Base-by-base conservation (phyloP, 2,329 filamentous ascomycete genomes). In the Lasiodiplodia citricola region DNA sequence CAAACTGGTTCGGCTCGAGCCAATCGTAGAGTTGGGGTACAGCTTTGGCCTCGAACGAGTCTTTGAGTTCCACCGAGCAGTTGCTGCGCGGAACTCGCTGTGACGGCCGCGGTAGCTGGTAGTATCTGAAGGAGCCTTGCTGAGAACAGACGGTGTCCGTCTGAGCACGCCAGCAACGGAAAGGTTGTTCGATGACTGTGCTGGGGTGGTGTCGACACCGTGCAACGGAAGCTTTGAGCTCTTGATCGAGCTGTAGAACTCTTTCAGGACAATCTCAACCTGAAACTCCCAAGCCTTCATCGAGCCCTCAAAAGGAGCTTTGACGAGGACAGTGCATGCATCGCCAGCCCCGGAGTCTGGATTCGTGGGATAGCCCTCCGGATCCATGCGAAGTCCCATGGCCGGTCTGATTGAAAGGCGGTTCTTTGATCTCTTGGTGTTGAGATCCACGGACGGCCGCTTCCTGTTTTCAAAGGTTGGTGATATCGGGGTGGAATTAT, bases 1-100 rank as follows among this genome's bases (percentile, higher is more conserved):
- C 72, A 99, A 88, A 80, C 95, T 98, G 11, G 95, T 98, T 63
- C 94, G 89, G 76, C 94, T 97, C 0, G 95, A 97, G 28, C 92
- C 94, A 76, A 97, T 88, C 14, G 92, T 93, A 51, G 91, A 95
- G 63, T 88, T 87, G 51, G 91, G 91, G 71, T 96, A 91, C 35
- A 93, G 77, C 70, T 92, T 87, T 28, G 91, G 91, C 57, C 94
- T 87, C 1, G 94, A 97, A 66, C 95, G 89, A 75, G 92, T 94
- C 81, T 97, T 97, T 47, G 92, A 92, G 55, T 89, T 87, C 92
- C 93, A 98, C 66, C 93, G 86, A 63, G 90, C 90, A 0, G 89
- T 87, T 70, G 86, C 83, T 60, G 86, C 84, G 71, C 88, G 83
- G 75, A 87, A 83, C 73, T 96, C 92, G 31, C 87, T 82, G 14